These are phyloP conservation scores for Fraxinus platypoda DNA, from an alignment of 305 asterid species.

Conservation along the genomic window DNA sequence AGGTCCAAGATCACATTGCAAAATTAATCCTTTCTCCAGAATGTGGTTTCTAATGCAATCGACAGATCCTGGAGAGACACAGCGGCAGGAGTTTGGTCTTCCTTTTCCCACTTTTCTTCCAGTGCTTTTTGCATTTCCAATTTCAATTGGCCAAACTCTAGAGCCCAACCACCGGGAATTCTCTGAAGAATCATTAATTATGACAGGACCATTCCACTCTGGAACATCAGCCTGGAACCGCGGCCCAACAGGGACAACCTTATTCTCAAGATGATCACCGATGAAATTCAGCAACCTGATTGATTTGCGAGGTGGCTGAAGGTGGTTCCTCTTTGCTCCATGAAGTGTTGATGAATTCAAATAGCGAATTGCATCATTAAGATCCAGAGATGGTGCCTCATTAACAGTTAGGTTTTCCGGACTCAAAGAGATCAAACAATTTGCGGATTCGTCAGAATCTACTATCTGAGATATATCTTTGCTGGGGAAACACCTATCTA, in stretches of 20 bases:
- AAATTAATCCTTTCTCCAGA: constrained; percentile 41
- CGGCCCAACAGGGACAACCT: constrained; percentile 69
- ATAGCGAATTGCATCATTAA: constrained; percentile 26
- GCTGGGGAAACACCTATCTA: constrained; percentile 26
- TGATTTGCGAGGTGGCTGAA: constrained; percentile 41
- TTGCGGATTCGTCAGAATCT: constrained; percentile 60
- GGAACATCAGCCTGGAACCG: constrained; percentile 82
- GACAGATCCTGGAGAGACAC: constrained; percentile 41
- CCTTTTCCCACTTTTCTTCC: constrained; percentile 58
- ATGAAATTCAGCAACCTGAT: constrained; percentile 38
- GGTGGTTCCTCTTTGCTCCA: constrained; percentile 33
- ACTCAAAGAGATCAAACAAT: constrained; percentile 43
- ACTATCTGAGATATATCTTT: constrained; percentile 27
- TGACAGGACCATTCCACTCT: constrained; percentile 48
- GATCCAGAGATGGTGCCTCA: constrained; percentile 23
- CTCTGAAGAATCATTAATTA: constrained; percentile 29
- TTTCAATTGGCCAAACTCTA: constrained; percentile 55
- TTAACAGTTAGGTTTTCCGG: constrained; percentile 32
- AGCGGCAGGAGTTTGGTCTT: constrained; percentile 46
- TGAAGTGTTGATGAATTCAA: constrained; percentile 26
- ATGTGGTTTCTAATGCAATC: constrained; percentile 54
- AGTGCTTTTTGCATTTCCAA: constrained; percentile 14
- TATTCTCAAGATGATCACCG: constrained; percentile 46
- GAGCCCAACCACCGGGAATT: constrained; percentile 68
- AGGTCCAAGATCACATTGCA: constrained; percentile 57